Evolutionary conservation across 2,329 filamentous ascomycete species (phyloP).

Genomic region (Xylaria polymorpha): DNA sequence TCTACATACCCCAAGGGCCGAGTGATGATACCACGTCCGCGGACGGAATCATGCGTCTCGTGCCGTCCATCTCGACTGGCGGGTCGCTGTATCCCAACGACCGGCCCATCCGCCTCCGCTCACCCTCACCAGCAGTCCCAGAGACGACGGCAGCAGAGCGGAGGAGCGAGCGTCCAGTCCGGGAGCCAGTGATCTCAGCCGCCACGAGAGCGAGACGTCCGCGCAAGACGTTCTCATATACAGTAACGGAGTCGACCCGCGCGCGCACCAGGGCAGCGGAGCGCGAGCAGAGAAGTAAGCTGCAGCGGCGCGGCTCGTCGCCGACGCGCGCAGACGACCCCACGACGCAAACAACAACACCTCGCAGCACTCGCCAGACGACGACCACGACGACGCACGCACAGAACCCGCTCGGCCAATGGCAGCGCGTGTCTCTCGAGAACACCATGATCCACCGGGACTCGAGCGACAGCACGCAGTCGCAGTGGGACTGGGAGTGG

Average conservation of each 20-base stretch:
- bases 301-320: slow-evolving; percentile 20
- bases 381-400: neutral
- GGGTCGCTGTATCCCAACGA: slow-evolving; percentile 32
- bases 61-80: slow-evolving; percentile 30
- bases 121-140: slow-evolving; percentile 26
- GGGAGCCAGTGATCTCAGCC: slow-evolving; percentile 1
- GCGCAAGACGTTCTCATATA: slow-evolving; percentile 37
- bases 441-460: slow-evolving; percentile 34
- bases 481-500: slow-evolving; percentile 9
- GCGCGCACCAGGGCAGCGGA: slow-evolving; percentile 12
- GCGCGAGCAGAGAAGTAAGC: slow-evolving; percentile 3
- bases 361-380: neutral
- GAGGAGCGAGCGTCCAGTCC: neutral
- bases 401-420: slow-evolving; percentile 22
- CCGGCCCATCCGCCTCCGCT: slow-evolving; percentile 33
- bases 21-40: neutral
- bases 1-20: neutral
- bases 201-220: slow-evolving; percentile 10
- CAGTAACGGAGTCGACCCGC: slow-evolving; percentile 25
- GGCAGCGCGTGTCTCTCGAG: slow-evolving; percentile 36
- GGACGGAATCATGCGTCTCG: slow-evolving; percentile 39
- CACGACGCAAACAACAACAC: too few relatives aligned
- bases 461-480: slow-evolving; percentile 12
- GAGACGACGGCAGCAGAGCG: slow-evolving; percentile 1
- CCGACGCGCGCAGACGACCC: slow-evolving; percentile 11